Conservation (phyloP, 1,284 basidiomycete species). For the Apiotrichum porosum region DNA sequence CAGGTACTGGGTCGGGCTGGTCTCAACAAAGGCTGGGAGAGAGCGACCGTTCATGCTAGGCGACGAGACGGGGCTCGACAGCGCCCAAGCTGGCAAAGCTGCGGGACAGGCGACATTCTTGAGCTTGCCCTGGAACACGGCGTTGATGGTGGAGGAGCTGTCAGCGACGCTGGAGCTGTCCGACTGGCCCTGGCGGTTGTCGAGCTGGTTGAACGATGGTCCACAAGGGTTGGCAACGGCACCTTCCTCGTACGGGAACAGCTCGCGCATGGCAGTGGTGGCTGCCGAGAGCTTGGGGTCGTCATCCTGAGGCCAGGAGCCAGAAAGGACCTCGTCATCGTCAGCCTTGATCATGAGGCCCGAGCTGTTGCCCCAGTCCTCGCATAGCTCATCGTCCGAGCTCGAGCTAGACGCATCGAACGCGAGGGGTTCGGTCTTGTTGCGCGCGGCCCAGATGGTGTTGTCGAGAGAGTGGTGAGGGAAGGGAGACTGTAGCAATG, state of each 20-base stretch:
- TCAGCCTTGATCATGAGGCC: slow-evolving; percentile 32
- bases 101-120: slow-evolving; percentile 25
- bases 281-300: slow-evolving; percentile 39
- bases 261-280: slow-evolving; percentile 38
- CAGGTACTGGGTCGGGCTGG: slow-evolving; percentile 35
- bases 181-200: slow-evolving; percentile 23
- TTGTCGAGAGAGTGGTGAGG: slow-evolving; percentile 47
- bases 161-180: slow-evolving; percentile 28
- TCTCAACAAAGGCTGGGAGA: slow-evolving; percentile 16
- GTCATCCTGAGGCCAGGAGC: slow-evolving; percentile 29
- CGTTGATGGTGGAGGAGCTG: slow-evolving; percentile 17
- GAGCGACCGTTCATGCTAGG: slow-evolving; percentile 21
- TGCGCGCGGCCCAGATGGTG: slow-evolving; percentile 38
- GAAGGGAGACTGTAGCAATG: slow-evolving; percentile 34
- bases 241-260: slow-evolving; percentile 29
- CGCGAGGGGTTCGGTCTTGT: slow-evolving; percentile 16
- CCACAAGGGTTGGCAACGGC: slow-evolving; percentile 5
- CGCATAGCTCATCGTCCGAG: slow-evolving; percentile 40
- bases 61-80: slow-evolving; percentile 36
- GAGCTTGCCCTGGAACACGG: slow-evolving; percentile 22
- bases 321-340: slow-evolving; percentile 18
- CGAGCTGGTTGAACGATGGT: slow-evolving; percentile 30
- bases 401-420: slow-evolving; percentile 34
- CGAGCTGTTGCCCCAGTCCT: slow-evolving; percentile 36
- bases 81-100: slow-evolving; percentile 30